Conservation (phyloP, 1,139 yeast species). For the Suhomyces anneliseae region DNA sequence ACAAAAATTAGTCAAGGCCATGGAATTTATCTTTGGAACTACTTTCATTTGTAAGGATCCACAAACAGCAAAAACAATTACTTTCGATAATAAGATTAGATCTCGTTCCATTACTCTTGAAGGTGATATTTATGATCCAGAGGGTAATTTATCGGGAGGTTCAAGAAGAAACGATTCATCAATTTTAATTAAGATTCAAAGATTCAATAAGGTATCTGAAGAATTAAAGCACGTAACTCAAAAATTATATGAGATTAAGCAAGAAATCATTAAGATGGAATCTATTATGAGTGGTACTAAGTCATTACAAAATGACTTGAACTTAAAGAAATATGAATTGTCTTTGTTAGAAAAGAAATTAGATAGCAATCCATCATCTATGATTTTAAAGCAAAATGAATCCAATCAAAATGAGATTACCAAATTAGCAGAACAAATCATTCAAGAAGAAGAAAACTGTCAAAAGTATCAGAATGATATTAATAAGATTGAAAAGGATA, state of each 20-base stretch:
- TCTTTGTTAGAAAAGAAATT: constrained; percentile 60
- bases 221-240: constrained; percentile 39
- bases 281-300: constrained; percentile 52
- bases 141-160: constrained; percentile 97
- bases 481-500: constrained; percentile 66
- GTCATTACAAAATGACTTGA: constrained; percentile 62
- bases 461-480: constrained; percentile 43
- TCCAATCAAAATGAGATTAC: constrained; percentile 51
- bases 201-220: constrained; percentile 53
- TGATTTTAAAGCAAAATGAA: constrained; percentile 52
- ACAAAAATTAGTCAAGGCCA: constrained; percentile 68
- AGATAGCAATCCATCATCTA: constrained; percentile 59
- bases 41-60: constrained; percentile 86
- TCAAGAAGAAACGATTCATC: constrained; percentile 64
- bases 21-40: constrained; percentile 89
- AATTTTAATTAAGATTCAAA: constrained; percentile 65
- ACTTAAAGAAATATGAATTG: constrained; percentile 67
- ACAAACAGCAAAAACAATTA: constrained; percentile 80
- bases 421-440: constrained; percentile 40
- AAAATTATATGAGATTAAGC: constrained; percentile 42
- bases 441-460: constrained; percentile 29
- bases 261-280: constrained; percentile 47
- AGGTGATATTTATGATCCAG: constrained; percentile 95
- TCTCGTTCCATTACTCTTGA: constrained; percentile 88
- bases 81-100: constrained; percentile 80